Evolutionary conservation across 345 rosid species (phyloP).

Genomic region (Gossypium longicalyx): DNA sequence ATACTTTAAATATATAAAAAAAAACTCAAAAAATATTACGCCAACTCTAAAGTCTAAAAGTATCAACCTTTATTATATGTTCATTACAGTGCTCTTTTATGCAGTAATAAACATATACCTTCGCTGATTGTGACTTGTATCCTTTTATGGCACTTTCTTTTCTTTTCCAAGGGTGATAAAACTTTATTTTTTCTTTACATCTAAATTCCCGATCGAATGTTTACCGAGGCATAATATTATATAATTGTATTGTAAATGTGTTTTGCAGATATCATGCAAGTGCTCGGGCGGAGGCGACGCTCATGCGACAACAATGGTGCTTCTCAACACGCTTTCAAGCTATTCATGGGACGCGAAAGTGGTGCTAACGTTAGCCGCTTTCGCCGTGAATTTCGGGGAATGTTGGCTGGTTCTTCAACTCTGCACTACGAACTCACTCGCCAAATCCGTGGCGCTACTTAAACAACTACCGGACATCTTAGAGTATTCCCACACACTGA

Average conservation of each 20-base stretch:
- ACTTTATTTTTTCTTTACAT: background rate
- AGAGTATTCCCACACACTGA: conserved; percentile 23
- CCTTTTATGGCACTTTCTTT: background rate
- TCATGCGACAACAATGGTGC: conserved; percentile 34
- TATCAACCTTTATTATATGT: background rate
- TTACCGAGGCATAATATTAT: background rate
- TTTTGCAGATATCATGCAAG: conserved; percentile 45
- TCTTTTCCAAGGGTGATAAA: background rate
- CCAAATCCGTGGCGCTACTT: conserved; percentile 38
- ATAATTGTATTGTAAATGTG: background rate
- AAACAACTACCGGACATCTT: conserved; percentile 41
- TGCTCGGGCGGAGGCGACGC: conserved; percentile 47
- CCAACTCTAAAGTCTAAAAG: background rate
- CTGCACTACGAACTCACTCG: conserved; percentile 28
- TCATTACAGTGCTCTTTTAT: background rate
- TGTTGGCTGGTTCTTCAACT: conserved; percentile 35
- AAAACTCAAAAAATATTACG: too few relatives aligned
- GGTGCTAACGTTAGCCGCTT: conserved; percentile 47
- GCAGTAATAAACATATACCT: background rate
- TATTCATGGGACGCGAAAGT: conserved; percentile 49
- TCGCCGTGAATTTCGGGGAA: conserved; percentile 38
- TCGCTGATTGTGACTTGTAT: too few relatives aligned
- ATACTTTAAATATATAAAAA: too few relatives aligned
- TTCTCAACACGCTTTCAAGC: conserved; percentile 36
- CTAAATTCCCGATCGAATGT: background rate